Conservation (phyloP, 2,329 filamentous ascomycete species). For the Diaporthe australafricana region DNA sequence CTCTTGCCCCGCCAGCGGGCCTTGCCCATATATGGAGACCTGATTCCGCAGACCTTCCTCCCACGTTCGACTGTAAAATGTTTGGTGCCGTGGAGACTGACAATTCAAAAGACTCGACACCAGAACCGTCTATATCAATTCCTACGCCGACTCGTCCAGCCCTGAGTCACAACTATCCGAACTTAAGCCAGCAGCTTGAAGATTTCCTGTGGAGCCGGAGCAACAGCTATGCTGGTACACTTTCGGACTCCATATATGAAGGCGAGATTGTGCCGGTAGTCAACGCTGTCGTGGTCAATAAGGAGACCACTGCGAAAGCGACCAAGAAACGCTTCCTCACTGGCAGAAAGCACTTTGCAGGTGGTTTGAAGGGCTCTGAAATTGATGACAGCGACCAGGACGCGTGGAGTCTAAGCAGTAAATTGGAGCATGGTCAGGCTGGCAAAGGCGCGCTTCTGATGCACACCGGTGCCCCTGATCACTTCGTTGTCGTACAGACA, state of each 20-base stretch:
- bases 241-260: neutral
- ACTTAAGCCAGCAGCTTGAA: neutral
- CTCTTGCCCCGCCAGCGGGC: neutral
- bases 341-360: fast-evolving
- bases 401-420: neutral
- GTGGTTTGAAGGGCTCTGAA: fast-evolving
- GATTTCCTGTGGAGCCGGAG: conserved; percentile 1
- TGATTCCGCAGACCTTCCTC: fast-evolving
- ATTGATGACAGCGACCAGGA: neutral
- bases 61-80: neutral
- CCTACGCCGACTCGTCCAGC: neutral
- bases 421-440: neutral
- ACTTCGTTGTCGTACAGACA: conserved; percentile 1
- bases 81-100: fast-evolving
- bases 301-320: fast-evolving
- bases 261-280: neutral
- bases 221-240: neutral
- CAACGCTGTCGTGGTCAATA: neutral
- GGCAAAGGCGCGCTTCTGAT: neutral
- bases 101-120: neutral
- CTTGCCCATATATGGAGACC: neutral
- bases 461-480: neutral
- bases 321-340: neutral
- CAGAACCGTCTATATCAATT: neutral
- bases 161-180: neutral